phyloP scores from a whole-genome alignment of 2,329 filamentous ascomycete genomes.

The Diaporthe caulivora region DNA sequence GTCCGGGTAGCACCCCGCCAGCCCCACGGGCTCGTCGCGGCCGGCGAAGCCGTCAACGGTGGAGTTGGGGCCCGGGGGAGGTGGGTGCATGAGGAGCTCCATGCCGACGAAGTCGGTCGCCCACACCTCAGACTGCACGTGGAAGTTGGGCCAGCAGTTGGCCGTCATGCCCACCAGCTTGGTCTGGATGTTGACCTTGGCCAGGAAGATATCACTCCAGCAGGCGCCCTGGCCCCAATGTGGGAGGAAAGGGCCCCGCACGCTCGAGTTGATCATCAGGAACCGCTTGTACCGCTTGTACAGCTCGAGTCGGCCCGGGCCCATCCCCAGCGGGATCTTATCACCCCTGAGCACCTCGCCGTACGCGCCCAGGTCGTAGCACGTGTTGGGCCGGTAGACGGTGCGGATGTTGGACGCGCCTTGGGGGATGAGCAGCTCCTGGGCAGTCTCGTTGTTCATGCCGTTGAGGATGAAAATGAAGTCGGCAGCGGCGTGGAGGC shows the following conservation, averaged over 20 bases:
- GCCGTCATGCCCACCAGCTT: slow-evolving; percentile 54
- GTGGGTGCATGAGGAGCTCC: slow-evolving; percentile 49
- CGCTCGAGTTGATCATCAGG: slow-evolving; percentile 51
- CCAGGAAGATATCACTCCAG: slow-evolving; percentile 52
- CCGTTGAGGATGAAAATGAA: slow-evolving; percentile 57
- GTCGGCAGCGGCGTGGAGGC: slow-evolving; percentile 52
- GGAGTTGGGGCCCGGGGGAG: slow-evolving; percentile 38
- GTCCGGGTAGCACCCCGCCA: slow-evolving; percentile 48
- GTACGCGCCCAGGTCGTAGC: slow-evolving; percentile 52
- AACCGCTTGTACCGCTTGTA: slow-evolving; percentile 52
- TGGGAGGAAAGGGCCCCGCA: slow-evolving; percentile 54
- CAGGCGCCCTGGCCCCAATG: slow-evolving; percentile 49
- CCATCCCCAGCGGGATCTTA: slow-evolving; percentile 25
- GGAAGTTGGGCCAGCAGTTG: slow-evolving; percentile 51
- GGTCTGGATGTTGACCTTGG: slow-evolving; percentile 43
- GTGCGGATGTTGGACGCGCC: slow-evolving; percentile 48
- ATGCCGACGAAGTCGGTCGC: slow-evolving; percentile 55
- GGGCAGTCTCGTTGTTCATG: slow-evolving; percentile 43
- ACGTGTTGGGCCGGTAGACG: slow-evolving; percentile 48
- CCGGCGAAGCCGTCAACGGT: slow-evolving; percentile 45
- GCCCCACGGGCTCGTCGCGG: slow-evolving; percentile 44
- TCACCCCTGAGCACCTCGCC: slow-evolving; percentile 49
- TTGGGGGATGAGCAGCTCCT: slow-evolving; percentile 44
- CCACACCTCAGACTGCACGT: slow-evolving; percentile 54
- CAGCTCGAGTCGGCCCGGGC: slow-evolving; percentile 43